Evolutionary conservation across 2,329 filamentous ascomycete species (phyloP), one percentile per base, ranked within the genome.

Genomic region (Venturia asperata): DNA sequence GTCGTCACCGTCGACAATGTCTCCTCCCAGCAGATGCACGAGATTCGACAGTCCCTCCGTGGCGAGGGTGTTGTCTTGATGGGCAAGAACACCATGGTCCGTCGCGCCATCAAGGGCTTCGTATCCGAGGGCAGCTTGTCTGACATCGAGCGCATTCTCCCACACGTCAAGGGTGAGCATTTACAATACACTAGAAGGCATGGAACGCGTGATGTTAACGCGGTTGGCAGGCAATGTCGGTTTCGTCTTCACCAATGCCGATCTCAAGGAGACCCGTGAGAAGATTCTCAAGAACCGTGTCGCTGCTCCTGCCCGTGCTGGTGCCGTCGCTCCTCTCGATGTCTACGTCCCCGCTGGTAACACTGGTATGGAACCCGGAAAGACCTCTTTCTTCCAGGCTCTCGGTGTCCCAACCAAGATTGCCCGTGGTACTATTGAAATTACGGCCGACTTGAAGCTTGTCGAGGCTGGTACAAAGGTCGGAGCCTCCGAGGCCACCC

Each of bases 341-440:
- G 94, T 99, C 79, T 99, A 83, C 84, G 80, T 99, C 72, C 94
- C 94, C 72, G 94, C 92, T 74, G 94, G 94, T 82, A 99, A 99
- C 90, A 99, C 94, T 76, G 94, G 94, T 84, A 99, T 99, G 94
- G 94, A 99, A 82, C 95, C 94, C 79, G 95, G 95, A 82, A 99
- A 99, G 90, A 99, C 94, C 77, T 97, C 94, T 79, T 99, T 99
- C 92, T 99, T 99, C 92, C 94, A 99, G 89, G 94, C 94, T 76
- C 94, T 99, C 82, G 93, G 93, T 91, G 92, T 99, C 79, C 94
- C 94, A 78, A 99, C 94, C 87, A 99, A 99, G 92, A 99, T 99
- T 83, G 94, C 94, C 79, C 94, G 94, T 96, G 95, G 94, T 95
- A 99, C 94, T 83, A 99, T 99, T 83, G 94, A 99, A 91, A 99